Percentiles rank a stretch among this genome's conserved stretches.
Conservation (phyloP, 202 grass and related monocot species). For the Sporobolus alterniflorus region DNA sequence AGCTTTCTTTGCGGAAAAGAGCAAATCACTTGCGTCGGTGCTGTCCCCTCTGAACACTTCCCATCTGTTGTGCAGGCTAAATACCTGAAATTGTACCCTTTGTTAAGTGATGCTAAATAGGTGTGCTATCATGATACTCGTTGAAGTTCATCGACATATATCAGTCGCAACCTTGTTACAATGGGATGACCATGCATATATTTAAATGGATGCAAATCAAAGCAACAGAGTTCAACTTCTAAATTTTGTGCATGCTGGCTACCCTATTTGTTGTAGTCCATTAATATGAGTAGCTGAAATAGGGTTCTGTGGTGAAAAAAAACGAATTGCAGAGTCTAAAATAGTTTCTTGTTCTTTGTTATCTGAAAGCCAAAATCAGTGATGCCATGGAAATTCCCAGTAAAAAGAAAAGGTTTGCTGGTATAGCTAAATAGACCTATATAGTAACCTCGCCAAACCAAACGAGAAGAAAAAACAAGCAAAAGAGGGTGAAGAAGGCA, state of each 20-base stretch:
- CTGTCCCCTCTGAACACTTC: constrained; percentile 53
- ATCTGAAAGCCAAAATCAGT: no score
- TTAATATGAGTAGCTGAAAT: neutral
- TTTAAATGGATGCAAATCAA: neutral
- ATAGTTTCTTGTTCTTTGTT: no score
- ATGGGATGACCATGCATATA: neutral
- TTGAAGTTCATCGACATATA: neutral
- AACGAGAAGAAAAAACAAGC: neutral
- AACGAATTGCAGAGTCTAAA: no score
- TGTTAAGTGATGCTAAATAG: neutral
- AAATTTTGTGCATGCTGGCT: neutral
- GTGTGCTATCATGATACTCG: neutral
- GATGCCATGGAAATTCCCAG: no score
- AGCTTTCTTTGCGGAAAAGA: constrained; percentile 38
- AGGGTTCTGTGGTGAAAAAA: neutral
- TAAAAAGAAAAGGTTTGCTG: no score
- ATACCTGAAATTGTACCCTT: neutral
- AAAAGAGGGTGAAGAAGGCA: neutral
- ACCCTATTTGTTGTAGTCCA: neutral
- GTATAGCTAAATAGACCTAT: no score
- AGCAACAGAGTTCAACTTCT: neutral
- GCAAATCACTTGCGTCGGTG: constrained; percentile 10
- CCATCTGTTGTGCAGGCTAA: constrained; percentile 33
- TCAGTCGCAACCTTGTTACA: neutral
- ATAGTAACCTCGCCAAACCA: no score